These are phyloP conservation scores for Lasiosphaeria miniovina DNA, from an alignment of 495 filamentous ascomycete genomes.

Conservation along the genomic window DNA sequence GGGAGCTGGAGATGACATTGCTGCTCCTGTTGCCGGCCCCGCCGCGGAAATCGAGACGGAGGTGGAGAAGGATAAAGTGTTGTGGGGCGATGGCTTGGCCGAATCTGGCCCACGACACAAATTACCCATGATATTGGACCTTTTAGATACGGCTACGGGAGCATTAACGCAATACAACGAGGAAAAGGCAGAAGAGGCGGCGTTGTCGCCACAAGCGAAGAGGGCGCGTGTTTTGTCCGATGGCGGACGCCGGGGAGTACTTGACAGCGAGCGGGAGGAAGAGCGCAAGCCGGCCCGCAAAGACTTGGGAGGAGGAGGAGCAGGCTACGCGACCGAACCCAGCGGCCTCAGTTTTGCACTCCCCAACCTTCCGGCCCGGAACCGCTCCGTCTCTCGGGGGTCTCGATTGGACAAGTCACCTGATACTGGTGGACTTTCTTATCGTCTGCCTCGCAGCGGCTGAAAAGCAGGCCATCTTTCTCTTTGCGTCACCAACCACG, in stretches of 20 bases:
- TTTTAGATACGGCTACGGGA: too few species aligned
- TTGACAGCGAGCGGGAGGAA: conserved; percentile 5
- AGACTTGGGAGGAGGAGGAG: not conserved
- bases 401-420: not conserved
- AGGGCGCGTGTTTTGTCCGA: not conserved
- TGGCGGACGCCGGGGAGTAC: not conserved
- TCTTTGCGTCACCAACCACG: too few species aligned
- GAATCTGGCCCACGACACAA: too few species aligned
- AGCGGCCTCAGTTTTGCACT: conserved; percentile 2
- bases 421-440: not conserved
- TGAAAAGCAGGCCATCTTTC: too few species aligned
- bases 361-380: conserved; percentile 1
- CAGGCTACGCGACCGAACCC: not conserved
- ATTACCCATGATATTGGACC: too few species aligned
- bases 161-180: not conserved
- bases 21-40: too few species aligned
- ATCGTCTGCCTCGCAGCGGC: too few species aligned
- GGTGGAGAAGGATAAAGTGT: too few species aligned
- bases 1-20: too few species aligned
- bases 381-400: not conserved
- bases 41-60: too few species aligned
- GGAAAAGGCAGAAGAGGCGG: not conserved
- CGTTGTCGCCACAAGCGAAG: not conserved
- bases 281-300: conserved; percentile 6
- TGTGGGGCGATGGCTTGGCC: too few species aligned